Evolutionary conservation across 2,329 filamentous ascomycete genomes (phyloP).

Genomic region (Xylariaceae sp.): DNA sequence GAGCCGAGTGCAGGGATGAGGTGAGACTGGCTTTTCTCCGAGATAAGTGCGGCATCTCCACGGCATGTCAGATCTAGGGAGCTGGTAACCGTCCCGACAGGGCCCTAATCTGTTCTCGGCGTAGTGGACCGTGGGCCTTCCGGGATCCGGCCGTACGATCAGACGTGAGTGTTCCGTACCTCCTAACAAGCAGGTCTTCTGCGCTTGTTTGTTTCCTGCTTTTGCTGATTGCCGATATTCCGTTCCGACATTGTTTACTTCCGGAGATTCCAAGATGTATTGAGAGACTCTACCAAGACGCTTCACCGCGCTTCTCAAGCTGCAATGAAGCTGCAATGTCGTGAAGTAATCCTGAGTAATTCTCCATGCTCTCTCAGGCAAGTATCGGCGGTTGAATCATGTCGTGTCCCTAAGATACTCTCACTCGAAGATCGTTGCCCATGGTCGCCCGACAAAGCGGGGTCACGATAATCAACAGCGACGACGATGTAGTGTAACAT

Average conservation of each 20-base stretch:
- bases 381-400: neutral
- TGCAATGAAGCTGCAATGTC: neutral
- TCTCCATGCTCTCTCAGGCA: neutral
- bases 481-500: constrained; percentile 14
- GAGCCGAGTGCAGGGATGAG: constrained; percentile 1
- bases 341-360: neutral
- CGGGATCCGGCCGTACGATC: constrained; percentile 9
- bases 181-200: no score
- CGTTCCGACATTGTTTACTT: no score
- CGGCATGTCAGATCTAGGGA: no score
- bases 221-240: neutral
- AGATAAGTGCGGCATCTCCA: constrained; percentile 3
- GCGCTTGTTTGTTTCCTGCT: neutral
- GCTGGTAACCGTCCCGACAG: neutral
- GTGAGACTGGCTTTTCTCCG: neutral
- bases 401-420: neutral
- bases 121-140: constrained; percentile 4
- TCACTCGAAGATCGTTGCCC: neutral
- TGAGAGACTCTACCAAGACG: neutral
- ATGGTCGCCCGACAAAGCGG: constrained; percentile 4
- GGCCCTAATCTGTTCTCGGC: neutral
- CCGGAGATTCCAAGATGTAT: no score
- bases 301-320: neutral
- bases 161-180: no score
- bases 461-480: constrained; percentile 12